phyloP scores from a whole-genome alignment of 2,329 filamentous ascomycete species.

The Pseudocercospora crystallina region DNA sequence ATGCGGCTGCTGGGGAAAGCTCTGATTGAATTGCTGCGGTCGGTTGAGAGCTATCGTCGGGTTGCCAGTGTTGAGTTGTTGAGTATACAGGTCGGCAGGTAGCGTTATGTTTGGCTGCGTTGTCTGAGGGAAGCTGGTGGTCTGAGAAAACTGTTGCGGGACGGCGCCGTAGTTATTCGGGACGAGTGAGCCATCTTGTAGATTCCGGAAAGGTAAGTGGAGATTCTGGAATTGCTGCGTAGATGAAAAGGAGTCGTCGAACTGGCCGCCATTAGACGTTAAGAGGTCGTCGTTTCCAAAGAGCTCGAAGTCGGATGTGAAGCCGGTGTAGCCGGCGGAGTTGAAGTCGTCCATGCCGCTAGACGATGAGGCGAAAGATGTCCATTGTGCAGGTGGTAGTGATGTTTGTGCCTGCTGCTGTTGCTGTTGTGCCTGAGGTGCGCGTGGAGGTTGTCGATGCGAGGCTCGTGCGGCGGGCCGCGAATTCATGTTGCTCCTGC shows the following conservation, averaged over 20 bases:
- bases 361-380: conserved; percentile 11
- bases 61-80: no score
- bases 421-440: neutral
- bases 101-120: no score
- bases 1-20: no score
- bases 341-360: conserved; percentile 15
- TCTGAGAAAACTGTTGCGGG: no score
- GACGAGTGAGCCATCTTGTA: no score
- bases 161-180: no score
- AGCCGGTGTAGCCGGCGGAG: conserved; percentile 2
- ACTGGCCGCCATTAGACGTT: conserved; percentile 5
- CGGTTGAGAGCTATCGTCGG: no score
- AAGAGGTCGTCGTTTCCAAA: conserved; percentile 10
- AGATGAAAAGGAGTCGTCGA: neutral
- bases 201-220: no score
- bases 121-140: no score
- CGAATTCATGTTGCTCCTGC: conserved; percentile 11
- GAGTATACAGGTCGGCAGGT: no score
- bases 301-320: conserved; percentile 9
- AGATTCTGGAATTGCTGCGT: no score
- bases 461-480: conserved; percentile 15
- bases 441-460: conserved; percentile 1
- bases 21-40: no score
- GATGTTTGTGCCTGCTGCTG: neutral
- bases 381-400: conserved; percentile 8